Percentiles rank a stretch among this genome's conserved stretches.
phyloP scores from a whole-genome alignment of 441 rosid genomes.

The Metrosideros polymorpha region DNA sequence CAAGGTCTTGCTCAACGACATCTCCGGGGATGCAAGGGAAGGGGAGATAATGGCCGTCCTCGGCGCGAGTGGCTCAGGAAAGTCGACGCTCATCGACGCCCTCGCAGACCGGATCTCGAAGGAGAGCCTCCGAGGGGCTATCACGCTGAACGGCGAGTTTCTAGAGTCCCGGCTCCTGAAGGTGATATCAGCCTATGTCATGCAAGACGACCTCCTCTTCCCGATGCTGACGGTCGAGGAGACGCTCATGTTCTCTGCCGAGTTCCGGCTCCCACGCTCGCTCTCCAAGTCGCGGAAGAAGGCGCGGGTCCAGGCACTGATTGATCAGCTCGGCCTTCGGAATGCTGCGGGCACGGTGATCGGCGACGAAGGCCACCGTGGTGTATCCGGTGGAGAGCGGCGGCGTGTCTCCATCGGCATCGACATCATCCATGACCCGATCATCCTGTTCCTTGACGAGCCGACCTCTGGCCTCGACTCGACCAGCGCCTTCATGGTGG shows the following conservation, averaged over 20 bases:
- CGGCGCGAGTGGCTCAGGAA: constrained; percentile 14
- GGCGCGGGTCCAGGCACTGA: constrained; percentile 4
- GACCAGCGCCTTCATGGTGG: constrained; percentile 15
- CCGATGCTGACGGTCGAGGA: constrained; percentile 86
- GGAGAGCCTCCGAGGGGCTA: constrained; percentile 39
- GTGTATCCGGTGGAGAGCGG: constrained; percentile 5
- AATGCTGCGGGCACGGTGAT: constrained; percentile 3
- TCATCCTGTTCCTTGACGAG: constrained; percentile 10
- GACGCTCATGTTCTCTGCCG: constrained; percentile 43
- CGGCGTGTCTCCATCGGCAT: constrained; percentile 7
- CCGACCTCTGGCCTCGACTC: constrained; percentile 13
- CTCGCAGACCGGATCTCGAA: constrained; percentile 5
- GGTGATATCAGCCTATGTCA: constrained; percentile 81
- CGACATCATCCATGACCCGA: constrained; percentile 7
- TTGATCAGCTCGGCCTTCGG: constrained; percentile 6
- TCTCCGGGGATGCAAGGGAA: constrained; percentile 9
- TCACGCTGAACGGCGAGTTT: constrained; percentile 60
- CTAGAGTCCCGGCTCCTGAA: constrained; percentile 61
- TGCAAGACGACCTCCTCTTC: constrained; percentile 86
- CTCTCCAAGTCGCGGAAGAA: constrained; percentile 7
- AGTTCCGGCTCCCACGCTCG: constrained; percentile 12
- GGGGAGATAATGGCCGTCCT: constrained; percentile 14
- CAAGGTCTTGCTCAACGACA: constrained; percentile 2
- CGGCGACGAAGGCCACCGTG: constrained; percentile 7
- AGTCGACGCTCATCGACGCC: constrained; percentile 10